These are phyloP conservation scores for Plantago ovata DNA, from an alignment of 257 asterid genomes.

Conservation along the genomic window DNA sequence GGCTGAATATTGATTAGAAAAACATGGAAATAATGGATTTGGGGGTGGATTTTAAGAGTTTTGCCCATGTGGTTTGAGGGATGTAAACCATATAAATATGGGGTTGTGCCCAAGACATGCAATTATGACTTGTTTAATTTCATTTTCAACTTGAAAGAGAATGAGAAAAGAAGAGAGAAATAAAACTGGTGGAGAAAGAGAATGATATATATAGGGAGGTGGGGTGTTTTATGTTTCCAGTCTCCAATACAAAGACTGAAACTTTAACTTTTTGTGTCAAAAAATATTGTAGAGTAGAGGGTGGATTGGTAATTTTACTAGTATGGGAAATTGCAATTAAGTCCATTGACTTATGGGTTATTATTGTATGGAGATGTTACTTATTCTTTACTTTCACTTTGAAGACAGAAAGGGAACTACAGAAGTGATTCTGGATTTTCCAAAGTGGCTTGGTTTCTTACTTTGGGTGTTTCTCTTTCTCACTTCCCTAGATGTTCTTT, in stretches of 20 bases:
- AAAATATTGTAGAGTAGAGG: background rate
- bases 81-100: slow-evolving; percentile 64
- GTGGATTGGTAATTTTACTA: background rate
- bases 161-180: slow-evolving; percentile 20
- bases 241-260: slow-evolving; percentile 77
- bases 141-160: slow-evolving; percentile 16
- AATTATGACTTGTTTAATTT: slow-evolving; percentile 21
- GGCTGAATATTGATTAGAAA: slow-evolving; percentile 31
- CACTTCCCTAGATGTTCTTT: slow-evolving; percentile 86
- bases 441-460: slow-evolving; percentile 36
- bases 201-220: slow-evolving; percentile 7
- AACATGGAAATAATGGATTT: slow-evolving; percentile 18
- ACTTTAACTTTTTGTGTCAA: slow-evolving; percentile 49
- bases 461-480: slow-evolving; percentile 68
- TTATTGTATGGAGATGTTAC: background rate
- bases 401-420: slow-evolving; percentile 60
- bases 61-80: slow-evolving; percentile 64
- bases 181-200: slow-evolving; percentile 21
- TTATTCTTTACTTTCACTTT: slow-evolving; percentile 47
- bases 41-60: slow-evolving; percentile 32
- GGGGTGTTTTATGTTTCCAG: slow-evolving; percentile 48
- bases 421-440: slow-evolving; percentile 51
- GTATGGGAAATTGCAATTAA: background rate
- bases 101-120: slow-evolving; percentile 63
- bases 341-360: background rate